Percentiles rank a stretch among this genome's conserved stretches.
Conservation (phyloP, 495 filamentous ascomycete species). For the Emericellopsis terricola region DNA sequence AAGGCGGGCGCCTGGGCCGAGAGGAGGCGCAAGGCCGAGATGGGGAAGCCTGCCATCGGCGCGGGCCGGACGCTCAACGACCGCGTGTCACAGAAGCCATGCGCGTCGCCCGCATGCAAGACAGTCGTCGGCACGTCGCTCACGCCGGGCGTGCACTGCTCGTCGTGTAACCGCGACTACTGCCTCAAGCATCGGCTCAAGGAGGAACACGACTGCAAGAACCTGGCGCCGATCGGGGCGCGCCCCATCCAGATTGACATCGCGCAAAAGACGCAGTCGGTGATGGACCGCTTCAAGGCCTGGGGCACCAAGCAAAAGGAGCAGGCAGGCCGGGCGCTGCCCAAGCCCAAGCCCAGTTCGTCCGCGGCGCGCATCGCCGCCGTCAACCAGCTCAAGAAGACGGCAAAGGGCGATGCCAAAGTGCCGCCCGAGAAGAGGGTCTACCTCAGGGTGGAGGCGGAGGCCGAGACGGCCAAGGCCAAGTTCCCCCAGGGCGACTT, state of each 20-base stretch:
- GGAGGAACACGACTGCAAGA: conserved; percentile 74
- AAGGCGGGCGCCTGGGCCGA: conserved; percentile 77
- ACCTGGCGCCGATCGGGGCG: conserved; percentile 46
- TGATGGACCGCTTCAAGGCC: conserved; percentile 44
- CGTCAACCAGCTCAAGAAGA: conserved; percentile 60
- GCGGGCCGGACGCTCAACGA: conserved; percentile 24
- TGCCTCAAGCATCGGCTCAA: conserved; percentile 79
- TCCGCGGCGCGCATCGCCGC: conserved; percentile 40
- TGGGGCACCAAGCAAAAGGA: conserved; percentile 33
- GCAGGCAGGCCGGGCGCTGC: conserved; percentile 23
- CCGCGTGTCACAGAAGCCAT: conserved; percentile 29
- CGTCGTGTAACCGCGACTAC: conserved; percentile 65
- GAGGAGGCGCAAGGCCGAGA: conserved; percentile 38
- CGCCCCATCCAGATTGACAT: conserved; percentile 19
- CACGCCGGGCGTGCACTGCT: conserved; percentile 64
- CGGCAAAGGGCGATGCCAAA: conserved; percentile 75
- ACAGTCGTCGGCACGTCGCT: conserved; percentile 66
- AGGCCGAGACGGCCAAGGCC: conserved; percentile 55
- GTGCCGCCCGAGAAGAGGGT: conserved; percentile 62
- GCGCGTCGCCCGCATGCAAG: conserved; percentile 61
- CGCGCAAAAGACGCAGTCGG: conserved; percentile 36
- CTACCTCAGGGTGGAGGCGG: conserved; percentile 74
- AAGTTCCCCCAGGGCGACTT: conserved; percentile 66
- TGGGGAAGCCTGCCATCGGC: conserved; percentile 23
- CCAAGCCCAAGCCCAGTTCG: conserved; percentile 41